Evolutionary conservation across 2,329 filamentous ascomycete genomes (phyloP).

Genomic region (Cadophora luteo-olivacea): DNA sequence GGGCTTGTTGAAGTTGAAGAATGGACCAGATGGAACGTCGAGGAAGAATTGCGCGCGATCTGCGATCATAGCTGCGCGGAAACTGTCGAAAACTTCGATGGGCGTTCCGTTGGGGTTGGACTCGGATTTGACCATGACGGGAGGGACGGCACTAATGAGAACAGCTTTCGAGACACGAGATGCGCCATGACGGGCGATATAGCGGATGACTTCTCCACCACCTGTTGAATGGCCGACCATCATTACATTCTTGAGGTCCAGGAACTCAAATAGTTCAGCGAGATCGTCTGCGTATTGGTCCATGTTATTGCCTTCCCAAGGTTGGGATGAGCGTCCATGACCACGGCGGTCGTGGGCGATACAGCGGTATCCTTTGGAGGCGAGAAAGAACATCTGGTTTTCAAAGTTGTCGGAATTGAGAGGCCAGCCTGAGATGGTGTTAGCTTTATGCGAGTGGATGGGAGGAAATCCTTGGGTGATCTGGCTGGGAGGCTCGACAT

Average conservation of each 20-base stretch:
- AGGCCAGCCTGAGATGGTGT: slow-evolving; percentile 43
- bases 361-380: slow-evolving; percentile 47
- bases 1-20: slow-evolving; percentile 47
- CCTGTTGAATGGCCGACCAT: slow-evolving; percentile 51
- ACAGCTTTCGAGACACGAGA: slow-evolving; percentile 49
- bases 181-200: slow-evolving; percentile 47
- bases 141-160: slow-evolving; percentile 47
- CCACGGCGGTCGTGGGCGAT: slow-evolving; percentile 49
- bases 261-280: slow-evolving; percentile 45
- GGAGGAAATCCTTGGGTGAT: background rate
- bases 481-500: background rate
- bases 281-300: slow-evolving; percentile 50
- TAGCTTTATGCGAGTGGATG: background rate
- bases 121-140: slow-evolving; percentile 46
- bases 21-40: slow-evolving; percentile 46
- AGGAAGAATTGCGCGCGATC: slow-evolving; percentile 47
- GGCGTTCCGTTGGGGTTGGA: slow-evolving; percentile 46
- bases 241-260: slow-evolving; percentile 45
- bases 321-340: slow-evolving; percentile 49
- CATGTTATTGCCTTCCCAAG: slow-evolving; percentile 50
- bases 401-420: slow-evolving; percentile 50
- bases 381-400: slow-evolving; percentile 49
- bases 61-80: slow-evolving; percentile 46
- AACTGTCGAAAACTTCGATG: slow-evolving; percentile 48
- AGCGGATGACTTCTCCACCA: slow-evolving; percentile 50